Conservation (phyloP, 257 asterid genomes). For the Solanum pimpinellifolium region DNA sequence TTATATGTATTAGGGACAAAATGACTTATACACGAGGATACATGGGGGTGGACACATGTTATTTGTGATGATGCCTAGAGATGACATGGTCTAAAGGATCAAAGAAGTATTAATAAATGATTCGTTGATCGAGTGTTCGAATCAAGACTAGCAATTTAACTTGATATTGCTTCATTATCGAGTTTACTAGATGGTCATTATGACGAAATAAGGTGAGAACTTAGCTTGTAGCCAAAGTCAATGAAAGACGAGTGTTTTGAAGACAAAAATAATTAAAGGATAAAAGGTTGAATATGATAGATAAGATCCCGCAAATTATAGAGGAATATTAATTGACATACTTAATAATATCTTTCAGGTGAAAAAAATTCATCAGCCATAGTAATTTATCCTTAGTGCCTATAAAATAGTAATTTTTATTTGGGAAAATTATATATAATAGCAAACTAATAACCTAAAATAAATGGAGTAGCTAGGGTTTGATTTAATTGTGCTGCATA, state of each 20-base stretch:
- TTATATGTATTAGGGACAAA: neutral
- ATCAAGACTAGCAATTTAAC: neutral
- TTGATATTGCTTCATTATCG: neutral
- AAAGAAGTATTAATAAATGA: neutral
- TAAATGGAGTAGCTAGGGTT: too few species aligned
- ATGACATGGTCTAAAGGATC: neutral
- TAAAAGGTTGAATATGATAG: neutral
- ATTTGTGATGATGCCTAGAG: neutral
- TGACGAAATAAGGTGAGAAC: neutral
- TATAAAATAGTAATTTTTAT: too few species aligned
- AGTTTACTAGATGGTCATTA: neutral
- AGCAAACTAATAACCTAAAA: too few species aligned
- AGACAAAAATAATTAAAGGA: too few species aligned
- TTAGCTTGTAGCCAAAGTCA: neutral
- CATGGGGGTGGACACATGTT: neutral
- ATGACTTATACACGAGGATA: neutral
- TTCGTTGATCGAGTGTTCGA: neutral
- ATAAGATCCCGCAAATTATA: too few species aligned
- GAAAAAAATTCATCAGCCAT: neutral
- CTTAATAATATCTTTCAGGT: too few species aligned
- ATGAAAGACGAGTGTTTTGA: neutral
- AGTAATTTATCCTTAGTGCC: too few species aligned
- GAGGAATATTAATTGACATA: neutral
- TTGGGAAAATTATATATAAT: too few species aligned
- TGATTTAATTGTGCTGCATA: too few species aligned